Evolutionary conservation across 331 rosid species (phyloP).

Genomic region (Erythrophleum ivorense): DNA sequence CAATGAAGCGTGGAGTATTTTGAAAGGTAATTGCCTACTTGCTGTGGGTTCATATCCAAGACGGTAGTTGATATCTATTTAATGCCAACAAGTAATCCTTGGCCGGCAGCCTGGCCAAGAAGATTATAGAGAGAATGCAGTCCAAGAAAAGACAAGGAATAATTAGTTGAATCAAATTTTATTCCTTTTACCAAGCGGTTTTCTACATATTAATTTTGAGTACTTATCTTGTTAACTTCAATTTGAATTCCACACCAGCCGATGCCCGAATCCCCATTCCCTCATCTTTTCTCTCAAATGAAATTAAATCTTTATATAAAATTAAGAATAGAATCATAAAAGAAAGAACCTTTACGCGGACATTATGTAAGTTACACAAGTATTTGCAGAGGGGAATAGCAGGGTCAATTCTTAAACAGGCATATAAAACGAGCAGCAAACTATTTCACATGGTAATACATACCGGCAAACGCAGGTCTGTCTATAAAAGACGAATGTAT

Average conservation of each 20-base stretch:
- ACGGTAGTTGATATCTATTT: not conserved
- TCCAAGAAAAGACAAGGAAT: not conserved
- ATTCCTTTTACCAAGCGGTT: not conserved
- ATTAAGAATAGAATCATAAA: not conserved
- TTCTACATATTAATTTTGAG: not conserved
- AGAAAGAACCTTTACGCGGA: not conserved
- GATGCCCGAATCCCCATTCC: not conserved
- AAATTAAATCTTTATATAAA: not conserved
- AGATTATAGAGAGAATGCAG: not conserved
- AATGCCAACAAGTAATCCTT: not conserved
- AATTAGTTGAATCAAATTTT: not conserved
- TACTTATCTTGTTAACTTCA: not conserved
- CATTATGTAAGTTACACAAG: not conserved
- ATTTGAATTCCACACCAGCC: not conserved
- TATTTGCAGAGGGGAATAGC: not conserved
- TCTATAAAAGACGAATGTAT: slow-evolving; percentile 2
- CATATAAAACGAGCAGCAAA: slow-evolving; percentile 7
- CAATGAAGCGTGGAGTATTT: not conserved
- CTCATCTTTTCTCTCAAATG: not conserved
- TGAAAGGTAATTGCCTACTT: not conserved
- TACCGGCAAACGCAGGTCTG: slow-evolving; percentile 28
- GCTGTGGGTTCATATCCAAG: too few species aligned
- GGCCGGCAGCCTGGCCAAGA: not conserved
- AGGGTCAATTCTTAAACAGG: not conserved
- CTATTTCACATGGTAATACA: slow-evolving; percentile 26